These are phyloP conservation scores for Phoma sp. DNA, from an alignment of 2,329 filamentous ascomycete genomes.

Conservation along the genomic window DNA sequence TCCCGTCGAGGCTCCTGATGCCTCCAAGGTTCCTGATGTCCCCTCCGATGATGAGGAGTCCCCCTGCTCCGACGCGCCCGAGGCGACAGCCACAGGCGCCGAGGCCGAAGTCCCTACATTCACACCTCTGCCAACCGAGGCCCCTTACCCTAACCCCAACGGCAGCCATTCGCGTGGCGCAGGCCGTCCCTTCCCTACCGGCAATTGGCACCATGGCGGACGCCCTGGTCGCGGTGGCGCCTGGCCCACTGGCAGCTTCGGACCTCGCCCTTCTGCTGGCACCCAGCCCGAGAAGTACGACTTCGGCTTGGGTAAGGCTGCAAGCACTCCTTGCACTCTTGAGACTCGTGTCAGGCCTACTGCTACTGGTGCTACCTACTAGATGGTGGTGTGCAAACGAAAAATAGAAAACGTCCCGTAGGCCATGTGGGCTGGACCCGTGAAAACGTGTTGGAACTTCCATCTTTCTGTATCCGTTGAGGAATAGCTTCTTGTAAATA, in stretches of 20 bases:
- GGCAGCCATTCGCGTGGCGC: conserved; percentile 6
- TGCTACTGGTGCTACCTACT: conserved; percentile 19
- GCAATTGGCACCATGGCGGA: conserved; percentile 10
- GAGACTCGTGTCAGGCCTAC: conserved; percentile 33
- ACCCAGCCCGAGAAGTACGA: conserved; percentile 16
- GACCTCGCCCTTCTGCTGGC: conserved; percentile 14
- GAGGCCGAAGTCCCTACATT: conserved; percentile 3
- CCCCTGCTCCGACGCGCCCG: conserved; percentile 8
- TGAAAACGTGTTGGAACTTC: neutral
- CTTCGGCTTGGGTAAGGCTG: conserved; percentile 13
- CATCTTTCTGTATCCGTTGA: neutral
- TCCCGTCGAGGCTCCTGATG: neutral
- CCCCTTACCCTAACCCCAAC: conserved; percentile 1
- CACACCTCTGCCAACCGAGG: conserved; percentile 4
- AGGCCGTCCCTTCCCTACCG: conserved; percentile 16
- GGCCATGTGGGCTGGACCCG: neutral
- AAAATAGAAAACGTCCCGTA: neutral
- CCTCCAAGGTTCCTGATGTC: neutral
- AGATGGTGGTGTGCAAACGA: neutral
- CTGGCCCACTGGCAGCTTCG: conserved; percentile 9
- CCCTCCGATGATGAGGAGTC: conserved; percentile 11
- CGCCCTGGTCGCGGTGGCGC: conserved; percentile 9
- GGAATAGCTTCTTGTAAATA: conserved; percentile 15
- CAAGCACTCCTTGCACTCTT: conserved; percentile 30
- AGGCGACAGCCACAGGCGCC: conserved; percentile 4